phyloP scores from a whole-genome alignment of 441 rosid species.

The Brassica balearica region DNA sequence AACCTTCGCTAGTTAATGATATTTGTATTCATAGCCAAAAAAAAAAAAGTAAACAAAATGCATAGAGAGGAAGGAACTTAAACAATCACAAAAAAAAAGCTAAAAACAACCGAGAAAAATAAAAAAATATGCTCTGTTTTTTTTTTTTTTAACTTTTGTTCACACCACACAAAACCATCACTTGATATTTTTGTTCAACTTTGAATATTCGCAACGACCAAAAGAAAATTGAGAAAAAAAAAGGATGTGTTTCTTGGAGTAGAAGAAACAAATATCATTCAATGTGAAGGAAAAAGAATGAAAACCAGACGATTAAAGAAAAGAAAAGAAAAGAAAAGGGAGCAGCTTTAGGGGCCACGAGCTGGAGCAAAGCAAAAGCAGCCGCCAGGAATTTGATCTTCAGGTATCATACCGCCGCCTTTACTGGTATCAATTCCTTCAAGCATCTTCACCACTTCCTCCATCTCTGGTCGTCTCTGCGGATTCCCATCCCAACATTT shows the following conservation, averaged over 20 bases:
- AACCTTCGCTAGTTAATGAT: too few relatives aligned
- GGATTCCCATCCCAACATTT: constrained; percentile 84
- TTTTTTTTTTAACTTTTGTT: too few relatives aligned
- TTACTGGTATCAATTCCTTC: constrained; percentile 80
- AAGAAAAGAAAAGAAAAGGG: not conserved
- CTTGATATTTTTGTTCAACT: too few relatives aligned
- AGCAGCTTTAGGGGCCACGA: not conserved
- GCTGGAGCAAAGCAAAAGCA: constrained; percentile 69
- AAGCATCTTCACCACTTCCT: constrained; percentile 74
- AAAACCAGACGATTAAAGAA: not conserved
- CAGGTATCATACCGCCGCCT: constrained; percentile 97
- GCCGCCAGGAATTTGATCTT: constrained; percentile 54
- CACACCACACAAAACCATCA: too few relatives aligned
- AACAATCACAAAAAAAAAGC: too few relatives aligned
- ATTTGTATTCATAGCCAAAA: too few relatives aligned
- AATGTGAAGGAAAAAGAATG: not conserved
- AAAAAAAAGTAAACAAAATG: too few relatives aligned
- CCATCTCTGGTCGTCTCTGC: constrained; percentile 87
- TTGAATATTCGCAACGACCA: too few relatives aligned
- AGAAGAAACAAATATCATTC: not conserved
- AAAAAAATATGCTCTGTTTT: too few relatives aligned
- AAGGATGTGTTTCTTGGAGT: not conserved
- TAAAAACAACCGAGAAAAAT: too few relatives aligned
- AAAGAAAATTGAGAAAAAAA: too few relatives aligned
- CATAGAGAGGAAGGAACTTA: too few relatives aligned